Base-by-base conservation (phyloP, 768 basidiomycete species). In the Termitomyces sp. region DNA sequence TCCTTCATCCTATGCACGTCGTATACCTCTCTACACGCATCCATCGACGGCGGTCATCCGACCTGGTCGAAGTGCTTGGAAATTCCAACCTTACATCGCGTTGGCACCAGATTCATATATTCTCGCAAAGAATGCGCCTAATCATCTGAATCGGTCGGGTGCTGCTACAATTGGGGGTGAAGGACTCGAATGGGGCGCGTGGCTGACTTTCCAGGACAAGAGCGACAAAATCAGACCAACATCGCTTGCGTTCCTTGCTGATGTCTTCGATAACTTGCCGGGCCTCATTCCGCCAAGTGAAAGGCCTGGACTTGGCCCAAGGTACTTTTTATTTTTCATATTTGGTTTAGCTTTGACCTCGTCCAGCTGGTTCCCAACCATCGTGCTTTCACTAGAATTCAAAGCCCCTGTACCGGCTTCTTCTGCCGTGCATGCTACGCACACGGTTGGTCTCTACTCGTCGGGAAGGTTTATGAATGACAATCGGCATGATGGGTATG, bases 371-470 rank as follows among this genome's bases (percentile, higher is more conserved):
- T 82, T 73, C 64, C 84, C 85, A 10, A 88, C 87, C 0, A 75
- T 88, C 68, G 75, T 77, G 1, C 72, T 88, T 60, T 71, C 80
- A 0, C 60, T 88, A 29, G 84, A 87, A 58, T 88, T 86, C 74
- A 87, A 85, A 64, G 75, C 77, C 34, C 81, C 80, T 12, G 76
- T 87, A 37, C 82, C 85, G 6, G 62, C 64, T 22, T 69, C 76
- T 13, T 76, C 74, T 2, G 59, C 60, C 29, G 62, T 63, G 7
- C 70, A 81, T 65, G 74, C 84, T 1, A 60, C 64, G 50, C 77
- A 81, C 10, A 85, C 83, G 0, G 80, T 86, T 6, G 86, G 81
- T 0, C 22, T 87, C 4, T 87, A 83, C 63, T 75, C 80, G 12
- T 69, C 70, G 6, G 78, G 81, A 0, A 74, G 73, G 5, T 87